Percentiles rank a stretch among this genome's conserved stretches.
These are phyloP conservation scores for Ascobolus immersus DNA, from an alignment of 495 filamentous ascomycete genomes.

Conservation along the genomic window DNA sequence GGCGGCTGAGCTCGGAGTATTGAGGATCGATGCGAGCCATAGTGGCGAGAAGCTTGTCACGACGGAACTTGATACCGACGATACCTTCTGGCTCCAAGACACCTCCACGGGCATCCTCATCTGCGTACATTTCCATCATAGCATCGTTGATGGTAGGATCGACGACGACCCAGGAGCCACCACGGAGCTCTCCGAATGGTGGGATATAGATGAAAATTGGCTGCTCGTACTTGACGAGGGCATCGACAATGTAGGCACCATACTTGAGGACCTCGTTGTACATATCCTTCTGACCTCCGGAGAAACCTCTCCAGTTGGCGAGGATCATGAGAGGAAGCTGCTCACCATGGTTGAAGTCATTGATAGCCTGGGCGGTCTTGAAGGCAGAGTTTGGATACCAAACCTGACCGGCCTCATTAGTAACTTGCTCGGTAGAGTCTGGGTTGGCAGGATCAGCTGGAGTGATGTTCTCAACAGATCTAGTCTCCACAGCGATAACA, in stretches of 20 bases:
- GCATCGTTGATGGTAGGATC: slow-evolving; percentile 93
- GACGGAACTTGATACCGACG: slow-evolving; percentile 91
- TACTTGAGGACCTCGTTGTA: slow-evolving; percentile 99
- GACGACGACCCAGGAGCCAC: slow-evolving; percentile 97
- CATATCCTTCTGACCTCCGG: slow-evolving; percentile 96
- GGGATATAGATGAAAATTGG: slow-evolving; percentile 97
- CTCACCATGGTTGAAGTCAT: slow-evolving; percentile 96
- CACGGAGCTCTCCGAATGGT: slow-evolving; percentile 84
- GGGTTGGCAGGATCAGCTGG: slow-evolving; percentile 97
- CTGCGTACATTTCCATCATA: slow-evolving; percentile 98
- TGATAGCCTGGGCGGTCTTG: slow-evolving; percentile 97
- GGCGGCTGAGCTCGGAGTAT: slow-evolving; percentile 60
- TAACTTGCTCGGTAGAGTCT: slow-evolving; percentile 85
- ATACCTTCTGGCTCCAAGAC: slow-evolving; percentile 96
- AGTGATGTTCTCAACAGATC: slow-evolving; percentile 85
- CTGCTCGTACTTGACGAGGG: slow-evolving; percentile 93
- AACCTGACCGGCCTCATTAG: slow-evolving; percentile 84
- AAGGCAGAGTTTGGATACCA: slow-evolving; percentile 99
- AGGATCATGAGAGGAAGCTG: slow-evolving; percentile 97
- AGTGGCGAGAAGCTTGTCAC: slow-evolving; percentile 89
- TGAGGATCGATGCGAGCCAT: slow-evolving; percentile 80
- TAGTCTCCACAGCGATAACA: slow-evolving; percentile 92
- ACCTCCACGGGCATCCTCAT: slow-evolving; percentile 85
- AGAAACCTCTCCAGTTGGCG: slow-evolving; percentile 99
- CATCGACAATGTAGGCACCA: slow-evolving; percentile 94